Evolutionary conservation across 1,284 basidiomycete genomes (phyloP), one percentile per base, ranked within the genome.

Genomic region (Agroathelia rolfsii): DNA sequence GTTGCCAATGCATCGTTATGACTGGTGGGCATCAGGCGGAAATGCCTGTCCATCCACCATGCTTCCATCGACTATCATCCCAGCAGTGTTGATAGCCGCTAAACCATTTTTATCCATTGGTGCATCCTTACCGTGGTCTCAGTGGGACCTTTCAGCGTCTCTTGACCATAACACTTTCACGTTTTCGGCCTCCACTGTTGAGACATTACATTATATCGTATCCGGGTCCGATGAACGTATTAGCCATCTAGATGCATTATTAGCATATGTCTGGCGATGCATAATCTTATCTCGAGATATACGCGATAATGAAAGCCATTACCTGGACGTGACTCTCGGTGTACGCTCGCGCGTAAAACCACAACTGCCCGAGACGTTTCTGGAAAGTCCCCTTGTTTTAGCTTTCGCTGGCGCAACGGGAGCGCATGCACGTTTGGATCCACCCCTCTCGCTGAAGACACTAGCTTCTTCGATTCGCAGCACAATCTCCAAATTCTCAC

Each of bases 171-270:
- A 47, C 40, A 37, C 56, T n/a, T 11, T 66, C 8, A 42, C 55
- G n/a, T n/a, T n/a, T n/a, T n/a, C n/a, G n/a, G n/a, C n/a, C n/a
- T n/a, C n/a, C n/a, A n/a, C n/a, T n/a, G n/a, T n/a, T n/a, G n/a
- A n/a, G n/a, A n/a, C n/a, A n/a, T n/a, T n/a, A n/a, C n/a, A n/a
- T n/a, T n/a, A n/a, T n/a, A n/a, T n/a, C n/a, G n/a, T n/a, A n/a
- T n/a, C n/a, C n/a, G n/a, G n/a, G n/a, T n/a, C n/a, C n/a, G n/a
- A n/a, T n/a, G n/a, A 18, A 10, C 40, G 34, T 14, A 40, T 55
- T 40, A 62, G 57, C 37, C 53, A 54, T 32, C 51, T 64, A n/a
- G 64, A 66, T 43, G 56, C 62, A 2, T 50, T 68, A 15, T 52
- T 59, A 7, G 58, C 59, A 1, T 61, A 64, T 43, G 32, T 66